Conservation (phyloP, 2,329 filamentous ascomycete genomes). For the Purpureocillium takamizusanense region DNA sequence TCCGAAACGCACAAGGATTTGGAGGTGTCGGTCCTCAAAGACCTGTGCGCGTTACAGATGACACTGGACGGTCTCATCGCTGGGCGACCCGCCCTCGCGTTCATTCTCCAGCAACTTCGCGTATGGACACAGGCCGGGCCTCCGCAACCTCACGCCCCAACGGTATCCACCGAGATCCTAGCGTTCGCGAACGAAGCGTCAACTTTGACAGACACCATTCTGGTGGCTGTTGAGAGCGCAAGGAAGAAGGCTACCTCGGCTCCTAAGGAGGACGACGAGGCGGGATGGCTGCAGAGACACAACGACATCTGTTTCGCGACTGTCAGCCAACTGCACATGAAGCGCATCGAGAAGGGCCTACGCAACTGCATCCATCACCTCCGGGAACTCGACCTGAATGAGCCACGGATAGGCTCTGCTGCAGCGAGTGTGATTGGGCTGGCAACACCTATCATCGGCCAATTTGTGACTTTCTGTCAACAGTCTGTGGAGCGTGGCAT, state of each 20-base stretch:
- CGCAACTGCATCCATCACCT: constrained; percentile 26
- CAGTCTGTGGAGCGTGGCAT: constrained; percentile 50
- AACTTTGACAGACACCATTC: constrained; percentile 61
- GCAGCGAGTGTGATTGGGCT: constrained; percentile 22
- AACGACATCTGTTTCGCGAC: constrained; percentile 42
- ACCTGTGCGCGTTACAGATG: constrained; percentile 25
- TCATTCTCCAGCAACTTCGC: constrained; percentile 56
- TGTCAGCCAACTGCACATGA: constrained; percentile 49
- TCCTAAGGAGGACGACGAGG: constrained; percentile 22
- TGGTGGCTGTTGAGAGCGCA: constrained; percentile 71
- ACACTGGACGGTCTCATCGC: constrained; percentile 30
- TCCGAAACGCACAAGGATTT: constrained; percentile 26
- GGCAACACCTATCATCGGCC: constrained; percentile 58
- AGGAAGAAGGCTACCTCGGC: constrained; percentile 42
- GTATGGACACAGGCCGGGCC: constrained; percentile 46
- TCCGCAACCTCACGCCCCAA: constrained; percentile 4
- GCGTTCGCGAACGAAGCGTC: constrained; percentile 51
- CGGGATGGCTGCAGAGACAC: constrained; percentile 28
- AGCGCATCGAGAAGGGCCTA: constrained; percentile 40
- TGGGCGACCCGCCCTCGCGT: constrained; percentile 48
- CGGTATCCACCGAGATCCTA: constrained; percentile 16
- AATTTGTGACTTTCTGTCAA: constrained; percentile 58
- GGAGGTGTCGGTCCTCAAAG: constrained; percentile 22
- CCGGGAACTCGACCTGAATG: constrained; percentile 19
- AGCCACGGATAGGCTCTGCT: constrained; percentile 15